Conservation (phyloP, 2,329 filamentous ascomycete genomes). For the Volutella citrinella region DNA sequence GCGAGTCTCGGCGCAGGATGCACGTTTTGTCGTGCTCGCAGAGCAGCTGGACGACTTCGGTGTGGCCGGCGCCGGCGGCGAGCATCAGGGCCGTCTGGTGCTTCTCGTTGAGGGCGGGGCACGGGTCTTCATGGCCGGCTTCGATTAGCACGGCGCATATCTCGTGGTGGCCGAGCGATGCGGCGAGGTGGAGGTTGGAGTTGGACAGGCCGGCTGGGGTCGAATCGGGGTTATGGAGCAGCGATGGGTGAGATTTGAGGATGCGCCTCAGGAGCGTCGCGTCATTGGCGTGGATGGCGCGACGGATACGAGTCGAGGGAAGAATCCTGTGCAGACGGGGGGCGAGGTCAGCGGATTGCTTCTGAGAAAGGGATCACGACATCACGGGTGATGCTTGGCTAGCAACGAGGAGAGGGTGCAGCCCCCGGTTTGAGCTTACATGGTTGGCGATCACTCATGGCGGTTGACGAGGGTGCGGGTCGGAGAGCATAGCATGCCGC, state of each 20-base stretch:
- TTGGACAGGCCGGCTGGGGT: conserved; percentile 68
- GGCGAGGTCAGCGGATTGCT: too few species aligned
- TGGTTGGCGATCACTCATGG: conserved; percentile 23
- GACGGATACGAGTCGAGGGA: conserved; percentile 71
- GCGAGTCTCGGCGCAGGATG: conserved; percentile 63
- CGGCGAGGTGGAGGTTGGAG: conserved; percentile 79
- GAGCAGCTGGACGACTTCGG: conserved; percentile 71
- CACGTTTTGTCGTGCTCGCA: conserved; percentile 60
- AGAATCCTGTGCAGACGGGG: too few species aligned
- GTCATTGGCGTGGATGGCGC: conserved; percentile 77
- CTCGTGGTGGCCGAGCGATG: conserved; percentile 65
- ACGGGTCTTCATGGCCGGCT: conserved; percentile 71
- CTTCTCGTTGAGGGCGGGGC: conserved; percentile 73
- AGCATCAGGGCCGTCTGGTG: conserved; percentile 82
- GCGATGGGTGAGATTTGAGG: conserved; percentile 65
- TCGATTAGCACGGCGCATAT: conserved; percentile 69
- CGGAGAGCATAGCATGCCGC: conserved; percentile 18
- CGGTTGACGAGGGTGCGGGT: conserved; percentile 18
- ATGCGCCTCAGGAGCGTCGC: conserved; percentile 71
- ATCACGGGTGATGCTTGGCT: too few species aligned
- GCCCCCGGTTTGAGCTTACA: conserved; percentile 21
- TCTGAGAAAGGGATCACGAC: too few species aligned
- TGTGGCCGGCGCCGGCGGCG: conserved; percentile 66
- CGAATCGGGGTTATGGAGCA: conserved; percentile 77
- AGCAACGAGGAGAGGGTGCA: not conserved